Evolutionary conservation across 1,284 basidiomycete genomes (phyloP), one percentile per base, ranked within the genome.

Genomic region (Pulchroboletus neoregius): DNA sequence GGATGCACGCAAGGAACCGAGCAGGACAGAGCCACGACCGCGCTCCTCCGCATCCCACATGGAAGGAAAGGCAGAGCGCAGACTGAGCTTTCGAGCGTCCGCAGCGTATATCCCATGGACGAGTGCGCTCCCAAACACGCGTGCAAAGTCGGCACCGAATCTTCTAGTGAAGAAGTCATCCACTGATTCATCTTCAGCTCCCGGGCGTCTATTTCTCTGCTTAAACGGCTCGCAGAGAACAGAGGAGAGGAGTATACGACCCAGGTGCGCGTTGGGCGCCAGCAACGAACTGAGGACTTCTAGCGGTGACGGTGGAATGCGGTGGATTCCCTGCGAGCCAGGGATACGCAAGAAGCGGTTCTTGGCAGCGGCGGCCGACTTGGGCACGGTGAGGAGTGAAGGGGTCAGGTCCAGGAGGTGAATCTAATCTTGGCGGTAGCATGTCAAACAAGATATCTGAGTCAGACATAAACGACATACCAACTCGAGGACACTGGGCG

Each of bases 61-160:
- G 4, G 72, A 71, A 0, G 88, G 84, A 60, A 97, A 90, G 1
- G 91, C 78, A 4, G 90, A 78, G 2, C 84, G 76, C 0, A 92
- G 73, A 52, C 91, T 93, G 8, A 98, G 68, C 28, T 71, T 58
- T 1, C 86, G 70, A 3, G 91, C 80, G 58, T 95, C 92, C 0
- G 91, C 82, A 1, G 92, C 93, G 62, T 96, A 97, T 50, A 99
- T 89, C 0, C 94, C 95, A 58, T 97, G 94, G 1, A 94, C 80
- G 52, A 97, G 73, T 0, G 94, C 88, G 46, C 87, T 91, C 3
- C 88, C 84, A 41, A 96, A 76, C 4, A 78, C 78, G 9, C 81
- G 76, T 0, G 93, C 90, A 46, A 94, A 79, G 1, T 73, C 66
- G 2, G 71, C 60, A 0, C 92, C 91, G 49, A 97, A 88, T 10